Evolutionary conservation across 352 stramenopile species (phyloP), one percentile per base, ranked within the genome.

Genomic region (Phytophthora hibernalis): DNA sequence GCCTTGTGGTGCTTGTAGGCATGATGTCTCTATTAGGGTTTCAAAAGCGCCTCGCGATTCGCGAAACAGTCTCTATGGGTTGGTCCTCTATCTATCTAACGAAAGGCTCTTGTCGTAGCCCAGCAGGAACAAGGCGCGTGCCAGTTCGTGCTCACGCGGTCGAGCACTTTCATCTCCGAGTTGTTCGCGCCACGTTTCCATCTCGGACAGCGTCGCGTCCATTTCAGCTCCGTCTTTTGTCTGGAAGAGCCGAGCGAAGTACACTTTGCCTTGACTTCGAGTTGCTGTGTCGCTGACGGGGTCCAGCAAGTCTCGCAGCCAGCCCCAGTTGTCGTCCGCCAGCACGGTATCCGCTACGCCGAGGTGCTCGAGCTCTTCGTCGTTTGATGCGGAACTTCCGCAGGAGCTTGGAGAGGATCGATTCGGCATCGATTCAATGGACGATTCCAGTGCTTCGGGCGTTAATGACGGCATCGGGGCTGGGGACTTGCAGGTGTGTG

Each of bases 91-190:
- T 72, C 54, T 68, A 44, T 31, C 47, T 43, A 79, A 48, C 33
- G 54, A 54, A 54, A 82, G 60, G 26, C 59, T 73, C 63, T 82
- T 82, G 54, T 82, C 74, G 38, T 76, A 56, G n/a, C 70, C 74
- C 1, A 82, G 16, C 52, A 82, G 48, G 47, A 76, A 73, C 40
- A 82, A 33, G 11, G 74, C 71, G 16, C 60, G 54, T 28, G 52
- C 55, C 20, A 76, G 53, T 38, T 82, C 30, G 1, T 45, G 65
- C 18, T 81, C 65, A 7, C 51, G 47, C 10, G 21, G 40, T 24
- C 49, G 40, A 5, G 20, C 18, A 13, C 48, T 35, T 18, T 65
- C 61, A 13, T 52, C 21, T 6, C 44, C 28, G 45, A 70, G 48
- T 18, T 56, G 13, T 10, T 51, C 16, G 26, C 67, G 47, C 70